Evolutionary conservation across 352 stramenopile species (phyloP).

Genomic region (Phytophthora cryptogea): DNA sequence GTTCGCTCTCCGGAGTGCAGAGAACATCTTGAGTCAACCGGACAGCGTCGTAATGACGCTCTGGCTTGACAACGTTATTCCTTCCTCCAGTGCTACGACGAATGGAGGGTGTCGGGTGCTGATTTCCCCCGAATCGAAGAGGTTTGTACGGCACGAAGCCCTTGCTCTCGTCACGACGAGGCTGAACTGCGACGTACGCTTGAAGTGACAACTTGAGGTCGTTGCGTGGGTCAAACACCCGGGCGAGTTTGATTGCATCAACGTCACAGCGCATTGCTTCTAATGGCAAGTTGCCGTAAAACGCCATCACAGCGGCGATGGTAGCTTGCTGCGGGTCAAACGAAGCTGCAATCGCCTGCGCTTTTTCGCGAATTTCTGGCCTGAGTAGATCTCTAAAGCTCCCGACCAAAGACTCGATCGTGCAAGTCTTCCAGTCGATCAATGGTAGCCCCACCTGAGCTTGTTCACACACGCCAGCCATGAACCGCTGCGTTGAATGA

Average conservation of each 20-base stretch:
- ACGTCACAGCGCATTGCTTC: slow-evolving; percentile 82
- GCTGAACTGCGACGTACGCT: slow-evolving; percentile 28
- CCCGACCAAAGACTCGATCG: slow-evolving; percentile 47
- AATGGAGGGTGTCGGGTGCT: slow-evolving; percentile 30
- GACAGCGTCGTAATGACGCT: slow-evolving; percentile 6
- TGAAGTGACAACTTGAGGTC: slow-evolving; percentile 41
- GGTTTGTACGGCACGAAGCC: slow-evolving; percentile 35
- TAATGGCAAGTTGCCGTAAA: slow-evolving; percentile 68
- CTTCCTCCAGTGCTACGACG: slow-evolving; percentile 8
- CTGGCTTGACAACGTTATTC: slow-evolving; percentile 4
- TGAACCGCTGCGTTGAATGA: slow-evolving; percentile 87
- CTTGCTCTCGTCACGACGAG: slow-evolving; percentile 27
- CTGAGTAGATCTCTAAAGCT: slow-evolving; percentile 57
- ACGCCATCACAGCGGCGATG: slow-evolving; percentile 56
- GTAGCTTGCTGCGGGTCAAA: slow-evolving; percentile 68
- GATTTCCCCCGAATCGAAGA: slow-evolving; percentile 25
- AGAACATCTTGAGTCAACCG: not conserved
- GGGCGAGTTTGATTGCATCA: slow-evolving; percentile 31
- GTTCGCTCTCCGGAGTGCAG: not conserved
- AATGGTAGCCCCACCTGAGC: slow-evolving; percentile 68
- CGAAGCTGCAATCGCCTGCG: slow-evolving; percentile 33
- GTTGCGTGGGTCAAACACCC: slow-evolving; percentile 35
- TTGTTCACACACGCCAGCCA: slow-evolving; percentile 62
- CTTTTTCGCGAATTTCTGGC: slow-evolving; percentile 37
- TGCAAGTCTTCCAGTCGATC: slow-evolving; percentile 64